Evolutionary conservation across 768 basidiomycete genomes (phyloP).

Genomic region (Pleurotus djamor): DNA sequence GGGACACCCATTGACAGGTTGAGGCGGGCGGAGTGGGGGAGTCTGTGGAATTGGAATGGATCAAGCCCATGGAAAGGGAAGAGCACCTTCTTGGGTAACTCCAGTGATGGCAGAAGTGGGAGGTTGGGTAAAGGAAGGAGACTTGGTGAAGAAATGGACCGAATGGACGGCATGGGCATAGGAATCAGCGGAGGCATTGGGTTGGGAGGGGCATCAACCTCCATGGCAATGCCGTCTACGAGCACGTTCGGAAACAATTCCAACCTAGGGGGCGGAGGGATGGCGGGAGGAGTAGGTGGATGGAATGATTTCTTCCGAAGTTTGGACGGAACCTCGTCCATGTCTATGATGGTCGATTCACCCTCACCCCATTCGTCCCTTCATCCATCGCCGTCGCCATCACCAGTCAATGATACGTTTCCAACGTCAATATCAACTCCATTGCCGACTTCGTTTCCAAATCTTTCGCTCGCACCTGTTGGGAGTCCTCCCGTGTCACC

Average conservation of each 20-base stretch:
- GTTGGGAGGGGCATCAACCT: not conserved
- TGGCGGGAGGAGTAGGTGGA: not conserved
- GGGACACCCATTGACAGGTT: constrained; percentile 1
- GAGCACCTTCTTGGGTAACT: not conserved
- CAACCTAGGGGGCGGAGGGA: not conserved
- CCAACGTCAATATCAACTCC: too few species aligned
- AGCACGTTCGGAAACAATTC: not conserved
- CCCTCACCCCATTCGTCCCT: not conserved
- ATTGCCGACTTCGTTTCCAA: not conserved
- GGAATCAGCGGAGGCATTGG: not conserved
- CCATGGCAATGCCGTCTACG: not conserved
- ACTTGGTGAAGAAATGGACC: constrained; percentile 1
- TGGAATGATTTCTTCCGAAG: constrained; percentile 4
- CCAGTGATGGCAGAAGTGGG: not conserved
- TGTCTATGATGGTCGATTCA: not conserved
- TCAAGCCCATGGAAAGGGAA: not conserved
- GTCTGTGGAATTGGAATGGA: not conserved
- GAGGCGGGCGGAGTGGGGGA: constrained; percentile 1
- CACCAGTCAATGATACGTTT: too few species aligned
- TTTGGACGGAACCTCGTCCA: not conserved
- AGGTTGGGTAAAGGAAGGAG: not conserved
- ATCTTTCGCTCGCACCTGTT: not conserved
- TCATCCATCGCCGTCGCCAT: not conserved
- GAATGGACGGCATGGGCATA: not conserved
- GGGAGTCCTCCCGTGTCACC: not conserved